A percentile compares a stretch with the other conserved stretches of the same genome.
Evolutionary conservation across 2,329 filamentous ascomycete genomes (phyloP).

Genomic region (Cladosporium velox): DNA sequence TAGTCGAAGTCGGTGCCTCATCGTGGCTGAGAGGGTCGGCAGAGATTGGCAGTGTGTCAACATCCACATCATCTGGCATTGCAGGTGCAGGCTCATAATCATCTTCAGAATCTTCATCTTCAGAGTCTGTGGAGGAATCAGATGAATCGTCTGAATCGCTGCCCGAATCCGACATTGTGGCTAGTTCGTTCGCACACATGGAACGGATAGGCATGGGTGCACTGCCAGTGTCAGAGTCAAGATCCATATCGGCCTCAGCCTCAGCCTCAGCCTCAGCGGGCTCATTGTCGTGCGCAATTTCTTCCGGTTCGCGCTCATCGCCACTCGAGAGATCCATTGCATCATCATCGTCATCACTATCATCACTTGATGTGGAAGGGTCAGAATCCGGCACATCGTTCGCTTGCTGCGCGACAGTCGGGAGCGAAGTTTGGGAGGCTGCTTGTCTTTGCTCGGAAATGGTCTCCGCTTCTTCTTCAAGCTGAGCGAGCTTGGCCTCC

Average conservation of each 20-base stretch:
- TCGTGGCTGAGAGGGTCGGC: not conserved
- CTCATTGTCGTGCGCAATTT: not conserved
- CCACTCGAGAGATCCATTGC: slow-evolving; percentile 27
- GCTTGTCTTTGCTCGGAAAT: slow-evolving; percentile 8
- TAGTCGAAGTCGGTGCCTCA: not conserved
- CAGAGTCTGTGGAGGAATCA: slow-evolving; percentile 22
- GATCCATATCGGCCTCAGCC: not conserved
- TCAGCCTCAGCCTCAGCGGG: not conserved
- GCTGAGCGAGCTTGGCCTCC: slow-evolving; percentile 10
- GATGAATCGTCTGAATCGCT: slow-evolving; percentile 15
- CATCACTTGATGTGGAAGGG: slow-evolving; percentile 12
- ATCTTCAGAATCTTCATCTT: slow-evolving; percentile 21
- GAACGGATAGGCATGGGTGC: not conserved
- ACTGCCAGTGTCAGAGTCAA: not conserved
- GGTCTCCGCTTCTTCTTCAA: slow-evolving; percentile 13
- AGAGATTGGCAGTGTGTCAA: not conserved
- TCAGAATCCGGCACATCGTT: not conserved
- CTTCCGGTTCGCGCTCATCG: slow-evolving; percentile 6
- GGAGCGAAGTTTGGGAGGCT: not conserved
- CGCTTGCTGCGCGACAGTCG: not conserved
- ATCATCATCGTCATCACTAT: slow-evolving; percentile 27
- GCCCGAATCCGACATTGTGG: slow-evolving; percentile 17
- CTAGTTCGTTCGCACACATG: not conserved
- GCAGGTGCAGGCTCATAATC: slow-evolving; percentile 19
- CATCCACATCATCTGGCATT: not conserved